These are phyloP conservation scores for Mycena rebaudengoi DNA, from an alignment of 768 basidiomycete genomes.

Conservation along the genomic window DNA sequence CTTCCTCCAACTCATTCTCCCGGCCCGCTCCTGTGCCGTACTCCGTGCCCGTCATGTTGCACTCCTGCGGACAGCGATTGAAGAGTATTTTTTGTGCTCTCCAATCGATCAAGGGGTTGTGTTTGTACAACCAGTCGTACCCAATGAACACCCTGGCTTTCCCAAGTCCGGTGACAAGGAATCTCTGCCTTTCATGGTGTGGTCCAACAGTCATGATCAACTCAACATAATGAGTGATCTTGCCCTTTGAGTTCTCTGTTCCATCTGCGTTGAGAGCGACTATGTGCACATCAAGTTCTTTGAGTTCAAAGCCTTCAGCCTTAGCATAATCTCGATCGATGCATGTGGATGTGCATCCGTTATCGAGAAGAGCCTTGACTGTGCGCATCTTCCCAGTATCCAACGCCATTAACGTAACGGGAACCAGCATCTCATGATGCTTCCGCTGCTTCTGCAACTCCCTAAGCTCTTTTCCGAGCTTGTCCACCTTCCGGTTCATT, in stretches of 20 bases:
- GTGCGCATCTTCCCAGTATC: no score
- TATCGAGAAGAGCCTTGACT: no score
- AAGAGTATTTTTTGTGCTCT: constrained; percentile 15
- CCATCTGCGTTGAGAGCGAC: constrained; percentile 29
- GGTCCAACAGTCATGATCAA: constrained; percentile 27
- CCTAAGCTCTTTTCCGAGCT: no score
- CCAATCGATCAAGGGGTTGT: constrained; percentile 33
- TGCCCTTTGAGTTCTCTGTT: constrained; percentile 23
- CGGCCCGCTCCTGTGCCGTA: not conserved
- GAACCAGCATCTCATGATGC: no score
- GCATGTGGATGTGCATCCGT: no score
- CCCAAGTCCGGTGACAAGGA: constrained; percentile 34
- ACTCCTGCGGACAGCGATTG: constrained; percentile 16
- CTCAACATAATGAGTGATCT: constrained; percentile 29
- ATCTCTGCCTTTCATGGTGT: constrained; percentile 27
- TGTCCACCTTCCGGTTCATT: no score
- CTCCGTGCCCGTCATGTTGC: constrained; percentile 1
- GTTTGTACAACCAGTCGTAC: constrained; percentile 30
- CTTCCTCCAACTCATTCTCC: constrained; percentile 2
- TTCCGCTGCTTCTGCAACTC: no score
- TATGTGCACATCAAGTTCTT: no score
- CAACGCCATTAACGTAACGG: no score
- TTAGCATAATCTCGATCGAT: no score
- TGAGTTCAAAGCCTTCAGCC: no score
- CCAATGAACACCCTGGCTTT: constrained; percentile 27